Base-by-base conservation (phyloP, 257 asterid species). In the Plantago elongata region DNA sequence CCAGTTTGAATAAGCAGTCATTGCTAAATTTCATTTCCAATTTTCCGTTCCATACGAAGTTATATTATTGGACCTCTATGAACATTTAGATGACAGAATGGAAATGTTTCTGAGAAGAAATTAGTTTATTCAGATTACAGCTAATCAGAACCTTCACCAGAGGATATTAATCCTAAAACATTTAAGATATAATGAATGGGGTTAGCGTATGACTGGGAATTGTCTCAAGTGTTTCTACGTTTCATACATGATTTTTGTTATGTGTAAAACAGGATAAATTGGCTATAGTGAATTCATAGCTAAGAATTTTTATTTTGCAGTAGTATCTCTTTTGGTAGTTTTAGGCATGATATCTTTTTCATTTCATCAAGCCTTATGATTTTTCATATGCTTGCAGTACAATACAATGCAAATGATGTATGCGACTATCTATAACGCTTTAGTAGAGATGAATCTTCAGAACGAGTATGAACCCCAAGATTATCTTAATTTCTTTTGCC, bases 351-450 rank as follows among this genome's bases (percentile, higher is more conserved):
- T 30, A 10, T 38, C n/a, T 48, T 46, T 57, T 30, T 47, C 51
- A 47, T 59, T 59, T 46, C 51, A 12, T 22, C 3, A 34, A 38
- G 14, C 27, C 59, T 63, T 43, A 52, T 34, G 16, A n/a, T 13
- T 17, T 40, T 62, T 47, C 30, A 18, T 51, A 40, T 70, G 22
- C 22, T 12, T 76, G 80, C 88, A 90, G 97, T 72, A 84, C 65
- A 87, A 87, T 37, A 90, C 97, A 40, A 90, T 90, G 95, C 97
- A 90, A 77, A 90, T 90, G 97, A 90, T 90, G 97, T 90, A 84
- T 9, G 92, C 71, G 15, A 66, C 73, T 50, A 87, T 90, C 68
- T 87, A 90, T 83, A 83, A 83, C 68, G 97, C 97, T 46, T 77
- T 90, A 65, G 78, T 63, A 52, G 97, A 87, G 80, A 70, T 64